These are phyloP conservation scores for Ampelocalamus luodianensis DNA, from an alignment of 176 grass and related monocot species.

Conservation along the genomic window DNA sequence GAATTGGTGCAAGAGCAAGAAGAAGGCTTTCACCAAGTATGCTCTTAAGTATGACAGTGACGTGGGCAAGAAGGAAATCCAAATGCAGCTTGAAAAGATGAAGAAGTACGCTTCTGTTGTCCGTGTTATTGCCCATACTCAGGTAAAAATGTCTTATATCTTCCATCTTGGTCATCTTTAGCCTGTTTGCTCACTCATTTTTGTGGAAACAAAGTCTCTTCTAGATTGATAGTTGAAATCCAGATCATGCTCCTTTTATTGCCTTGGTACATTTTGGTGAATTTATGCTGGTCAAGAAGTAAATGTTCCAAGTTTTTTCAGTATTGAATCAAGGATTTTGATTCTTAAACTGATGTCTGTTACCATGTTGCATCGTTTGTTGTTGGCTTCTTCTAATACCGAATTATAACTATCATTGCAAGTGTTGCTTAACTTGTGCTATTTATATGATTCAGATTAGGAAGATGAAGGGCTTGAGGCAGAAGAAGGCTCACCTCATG, in stretches of 20 bases:
- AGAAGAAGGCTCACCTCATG: conserved; percentile 98
- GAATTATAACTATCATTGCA: neutral
- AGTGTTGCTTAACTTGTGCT: neutral
- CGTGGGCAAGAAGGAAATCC: conserved; percentile 85
- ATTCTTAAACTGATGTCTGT: neutral
- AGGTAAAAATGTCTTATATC: conserved; percentile 43
- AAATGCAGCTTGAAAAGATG: conserved; percentile 86
- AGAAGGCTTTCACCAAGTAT: conserved; percentile 91
- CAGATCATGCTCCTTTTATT: neutral
- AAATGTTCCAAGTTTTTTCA: neutral
- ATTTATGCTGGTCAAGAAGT: neutral
- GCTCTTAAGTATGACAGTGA: conserved; percentile 81
- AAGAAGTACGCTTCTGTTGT: conserved; percentile 90
- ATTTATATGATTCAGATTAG: conserved; percentile 56
- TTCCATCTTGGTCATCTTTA: neutral
- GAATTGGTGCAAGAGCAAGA: conserved; percentile 98
- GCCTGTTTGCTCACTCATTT: neutral
- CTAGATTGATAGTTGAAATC: neutral
- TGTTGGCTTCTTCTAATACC: neutral
- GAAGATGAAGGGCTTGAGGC: conserved; percentile 96
- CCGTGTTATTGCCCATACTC: conserved; percentile 83
- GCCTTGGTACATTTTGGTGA: neutral
- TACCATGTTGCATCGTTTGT: neutral
- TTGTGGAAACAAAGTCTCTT: neutral
- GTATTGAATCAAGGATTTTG: neutral